Conservation (phyloP, 352 stramenopile genomes). For the Globisporangium canariense region DNA sequence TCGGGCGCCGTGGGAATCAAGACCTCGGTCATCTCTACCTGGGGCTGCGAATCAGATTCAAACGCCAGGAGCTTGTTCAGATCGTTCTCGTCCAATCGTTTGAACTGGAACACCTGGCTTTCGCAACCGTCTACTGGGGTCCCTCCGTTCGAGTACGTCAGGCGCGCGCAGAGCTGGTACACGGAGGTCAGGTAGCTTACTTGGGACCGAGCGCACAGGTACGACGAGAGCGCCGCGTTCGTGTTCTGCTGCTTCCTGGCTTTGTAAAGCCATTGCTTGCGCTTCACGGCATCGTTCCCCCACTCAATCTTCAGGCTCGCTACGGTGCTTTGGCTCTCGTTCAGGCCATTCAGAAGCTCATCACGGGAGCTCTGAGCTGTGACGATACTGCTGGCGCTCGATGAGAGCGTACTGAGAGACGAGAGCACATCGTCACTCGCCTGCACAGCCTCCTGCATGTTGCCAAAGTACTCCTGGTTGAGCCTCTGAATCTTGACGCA, state of each 20-base stretch:
- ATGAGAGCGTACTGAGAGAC: background rate
- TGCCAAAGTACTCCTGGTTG: slow-evolving; percentile 7
- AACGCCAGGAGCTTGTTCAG: slow-evolving; percentile 2
- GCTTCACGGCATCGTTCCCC: slow-evolving; percentile 4
- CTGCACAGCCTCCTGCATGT: background rate
- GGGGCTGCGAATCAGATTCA: background rate
- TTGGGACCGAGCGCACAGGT: background rate
- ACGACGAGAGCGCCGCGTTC: slow-evolving; percentile 1
- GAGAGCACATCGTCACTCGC: slow-evolving; percentile 3
- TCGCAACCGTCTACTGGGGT: background rate
- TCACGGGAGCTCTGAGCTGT: background rate
- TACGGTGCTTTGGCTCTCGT: background rate
- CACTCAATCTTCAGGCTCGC: background rate
- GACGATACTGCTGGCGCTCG: background rate
- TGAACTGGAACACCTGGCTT: slow-evolving; percentile 1
- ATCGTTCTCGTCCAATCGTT: background rate
- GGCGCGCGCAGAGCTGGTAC: background rate
- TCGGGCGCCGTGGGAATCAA: background rate
- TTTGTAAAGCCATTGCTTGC: background rate
- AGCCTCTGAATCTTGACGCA: slow-evolving; percentile 6
- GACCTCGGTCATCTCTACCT: background rate
- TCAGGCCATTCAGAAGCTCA: background rate
- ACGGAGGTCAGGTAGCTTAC: slow-evolving; percentile 1
- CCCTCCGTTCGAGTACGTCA: background rate
- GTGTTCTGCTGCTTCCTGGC: slow-evolving; percentile 2